Conservation (phyloP, 129 eudicot genomes). For the Flaveria bidentis region DNA sequence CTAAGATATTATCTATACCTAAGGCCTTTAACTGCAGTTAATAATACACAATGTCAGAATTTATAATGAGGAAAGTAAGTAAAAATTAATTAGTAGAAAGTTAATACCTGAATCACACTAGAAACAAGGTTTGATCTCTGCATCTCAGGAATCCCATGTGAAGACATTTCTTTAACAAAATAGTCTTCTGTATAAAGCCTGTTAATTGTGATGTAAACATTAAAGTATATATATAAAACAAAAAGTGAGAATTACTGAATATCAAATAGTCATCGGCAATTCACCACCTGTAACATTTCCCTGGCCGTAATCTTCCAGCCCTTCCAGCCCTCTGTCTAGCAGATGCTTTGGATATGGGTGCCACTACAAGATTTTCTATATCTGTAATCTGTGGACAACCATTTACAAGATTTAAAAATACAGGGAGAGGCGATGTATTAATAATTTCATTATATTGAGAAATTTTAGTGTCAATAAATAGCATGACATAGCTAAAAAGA, state of each 20-base stretch:
- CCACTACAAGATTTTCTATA: conserved; percentile 88
- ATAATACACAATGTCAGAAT: conserved; percentile 21
- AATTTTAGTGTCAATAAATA: not conserved
- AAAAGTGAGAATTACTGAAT: not conserved
- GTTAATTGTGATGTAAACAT: conserved; percentile 14
- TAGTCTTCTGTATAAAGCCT: conserved; percentile 96
- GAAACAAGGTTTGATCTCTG: conserved; percentile 93
- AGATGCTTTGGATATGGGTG: conserved; percentile 98
- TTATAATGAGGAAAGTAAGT: not conserved
- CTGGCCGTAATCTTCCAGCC: conserved; percentile 94
- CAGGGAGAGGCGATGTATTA: not conserved
- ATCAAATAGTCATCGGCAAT: not conserved
- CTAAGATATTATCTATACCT: conserved; percentile 94
- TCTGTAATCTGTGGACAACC: conserved; percentile 62
- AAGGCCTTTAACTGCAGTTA: conserved; percentile 75
- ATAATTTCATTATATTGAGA: conserved; percentile 1
- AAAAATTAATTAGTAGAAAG: not conserved
- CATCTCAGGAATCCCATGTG: conserved; percentile 95
- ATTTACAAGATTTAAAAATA: not conserved
- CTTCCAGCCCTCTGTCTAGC: conserved; percentile 97
- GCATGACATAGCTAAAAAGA: not conserved
- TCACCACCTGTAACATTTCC: conserved; percentile 90
- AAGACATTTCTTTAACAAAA: conserved; percentile 69
- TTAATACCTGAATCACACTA: conserved; percentile 80
- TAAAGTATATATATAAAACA: not conserved